These are phyloP conservation scores for Smallanthus sonchifolius DNA, from an alignment of 129 eudicot species.

Conservation along the genomic window DNA sequence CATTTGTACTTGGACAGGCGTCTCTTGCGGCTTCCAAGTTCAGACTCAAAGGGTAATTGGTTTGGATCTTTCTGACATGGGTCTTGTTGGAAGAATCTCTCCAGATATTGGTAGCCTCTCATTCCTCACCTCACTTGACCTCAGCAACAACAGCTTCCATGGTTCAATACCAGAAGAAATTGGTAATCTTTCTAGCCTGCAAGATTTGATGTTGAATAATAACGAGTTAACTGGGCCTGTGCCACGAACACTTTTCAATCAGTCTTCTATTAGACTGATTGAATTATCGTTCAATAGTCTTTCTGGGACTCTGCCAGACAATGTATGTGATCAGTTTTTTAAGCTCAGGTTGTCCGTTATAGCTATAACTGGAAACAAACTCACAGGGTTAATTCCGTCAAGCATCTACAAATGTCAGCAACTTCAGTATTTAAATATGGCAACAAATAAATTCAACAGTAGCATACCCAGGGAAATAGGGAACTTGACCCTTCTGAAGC, in stretches of 20 bases:
- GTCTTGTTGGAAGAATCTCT: slow-evolving; percentile 34
- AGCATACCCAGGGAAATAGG: slow-evolving; percentile 35
- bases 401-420: slow-evolving; percentile 19
- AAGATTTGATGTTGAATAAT: too few relatives aligned
- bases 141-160: slow-evolving; percentile 23
- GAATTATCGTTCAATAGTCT: too few relatives aligned
- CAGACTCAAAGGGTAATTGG: slow-evolving; percentile 24
- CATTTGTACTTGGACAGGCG: slow-evolving; percentile 35
- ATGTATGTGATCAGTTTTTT: too few relatives aligned
- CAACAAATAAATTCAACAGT: slow-evolving; percentile 16
- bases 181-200: too few relatives aligned
- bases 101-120: slow-evolving; percentile 34
- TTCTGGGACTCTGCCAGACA: too few relatives aligned
- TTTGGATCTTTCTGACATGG: slow-evolving; percentile 30
- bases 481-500: slow-evolving; percentile 29
- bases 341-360: too few relatives aligned
- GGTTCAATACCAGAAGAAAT: too few relatives aligned
- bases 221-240: too few relatives aligned
- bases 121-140: slow-evolving; percentile 27
- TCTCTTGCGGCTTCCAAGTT: slow-evolving; percentile 12
- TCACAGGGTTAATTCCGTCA: slow-evolving; percentile 30
- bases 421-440: slow-evolving; percentile 19
- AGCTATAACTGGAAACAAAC: too few relatives aligned
- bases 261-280: too few relatives aligned
- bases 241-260: too few relatives aligned